Percentiles rank a stretch among this genome's conserved stretches.
Conservation (phyloP, 768 basidiomycete genomes). For the Pulveroboletus sp. region DNA sequence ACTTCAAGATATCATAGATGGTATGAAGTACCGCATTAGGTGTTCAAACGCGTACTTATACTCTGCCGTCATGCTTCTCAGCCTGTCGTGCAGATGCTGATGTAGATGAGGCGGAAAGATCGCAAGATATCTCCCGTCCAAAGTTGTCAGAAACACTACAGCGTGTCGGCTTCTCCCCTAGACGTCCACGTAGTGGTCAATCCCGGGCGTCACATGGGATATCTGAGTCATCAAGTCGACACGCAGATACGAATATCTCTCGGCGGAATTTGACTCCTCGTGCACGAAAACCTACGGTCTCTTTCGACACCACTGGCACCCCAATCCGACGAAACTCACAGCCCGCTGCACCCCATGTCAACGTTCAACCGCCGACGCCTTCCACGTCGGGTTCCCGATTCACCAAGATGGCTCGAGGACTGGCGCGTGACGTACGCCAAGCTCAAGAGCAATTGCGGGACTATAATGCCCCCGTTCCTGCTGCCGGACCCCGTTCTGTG, state of each 20-base stretch:
- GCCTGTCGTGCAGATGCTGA: slow-evolving; percentile 46
- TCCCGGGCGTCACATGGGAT: slow-evolving; percentile 18
- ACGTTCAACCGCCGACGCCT: slow-evolving; percentile 59
- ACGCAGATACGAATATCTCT: slow-evolving; percentile 11
- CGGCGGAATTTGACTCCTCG: slow-evolving; percentile 33
- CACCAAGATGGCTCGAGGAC: slow-evolving; percentile 52
- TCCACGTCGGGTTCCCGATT: slow-evolving; percentile 53
- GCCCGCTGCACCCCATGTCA: slow-evolving; percentile 38
- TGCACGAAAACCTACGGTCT: slow-evolving; percentile 24
- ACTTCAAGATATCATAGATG: slow-evolving; percentile 64
- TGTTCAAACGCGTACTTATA: neutral
- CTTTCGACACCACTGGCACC: slow-evolving; percentile 27
- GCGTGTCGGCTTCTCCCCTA: slow-evolving; percentile 67
- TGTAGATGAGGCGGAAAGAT: slow-evolving; percentile 43
- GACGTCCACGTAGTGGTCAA: slow-evolving; percentile 56
- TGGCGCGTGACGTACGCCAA: slow-evolving; percentile 50
- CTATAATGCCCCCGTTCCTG: slow-evolving; percentile 2
- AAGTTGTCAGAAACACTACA: slow-evolving; percentile 69
- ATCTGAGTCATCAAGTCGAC: slow-evolving; percentile 11
- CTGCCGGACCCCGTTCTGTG: slow-evolving; percentile 1
- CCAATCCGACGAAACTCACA: slow-evolving; percentile 26
- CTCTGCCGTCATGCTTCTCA: slow-evolving; percentile 34
- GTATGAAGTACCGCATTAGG: slow-evolving; percentile 27
- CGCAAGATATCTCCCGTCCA: slow-evolving; percentile 45
- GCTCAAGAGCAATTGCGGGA: slow-evolving; percentile 28